phyloP scores from a whole-genome alignment of 306 rosid species.

The Potentilla sterilis region DNA sequence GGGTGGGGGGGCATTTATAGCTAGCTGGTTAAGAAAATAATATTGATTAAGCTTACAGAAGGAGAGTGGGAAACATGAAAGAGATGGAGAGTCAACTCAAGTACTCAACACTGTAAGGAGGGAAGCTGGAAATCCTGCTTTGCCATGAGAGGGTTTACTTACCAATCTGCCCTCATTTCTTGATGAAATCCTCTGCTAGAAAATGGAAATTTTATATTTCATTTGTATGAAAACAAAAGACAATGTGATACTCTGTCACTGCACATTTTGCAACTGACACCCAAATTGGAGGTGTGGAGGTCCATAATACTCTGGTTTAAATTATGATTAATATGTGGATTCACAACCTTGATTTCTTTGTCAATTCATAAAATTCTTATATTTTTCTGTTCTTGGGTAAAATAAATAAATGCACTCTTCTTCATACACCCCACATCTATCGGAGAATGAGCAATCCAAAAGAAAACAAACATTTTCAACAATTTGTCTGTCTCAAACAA shows the following conservation, averaged over 20 bases:
- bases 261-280: slow-evolving; percentile 8
- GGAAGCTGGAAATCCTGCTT: slow-evolving; percentile 46
- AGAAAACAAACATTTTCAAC: background rate
- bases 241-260: slow-evolving; percentile 25
- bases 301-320: background rate
- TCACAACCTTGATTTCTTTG: background rate
- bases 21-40: slow-evolving; percentile 32
- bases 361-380: background rate
- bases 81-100: slow-evolving; percentile 26
- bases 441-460: background rate
- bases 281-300: slow-evolving; percentile 18
- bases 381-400: background rate
- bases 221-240: background rate
- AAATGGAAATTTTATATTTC: slow-evolving; percentile 7
- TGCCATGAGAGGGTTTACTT: slow-evolving; percentile 29
- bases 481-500: slow-evolving; percentile 3
- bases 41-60: no score
- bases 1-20: slow-evolving; percentile 50
- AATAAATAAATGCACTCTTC: slow-evolving; percentile 8
- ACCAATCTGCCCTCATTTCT: slow-evolving; percentile 36
- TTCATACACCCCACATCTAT: background rate
- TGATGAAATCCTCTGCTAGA: slow-evolving; percentile 16
- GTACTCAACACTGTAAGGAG: slow-evolving; percentile 26
- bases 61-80: slow-evolving; percentile 8
- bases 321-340: background rate